Evolutionary conservation across 1,139 yeast species (phyloP).

Genomic region (Kurtzmaniella quercitrusa): DNA sequence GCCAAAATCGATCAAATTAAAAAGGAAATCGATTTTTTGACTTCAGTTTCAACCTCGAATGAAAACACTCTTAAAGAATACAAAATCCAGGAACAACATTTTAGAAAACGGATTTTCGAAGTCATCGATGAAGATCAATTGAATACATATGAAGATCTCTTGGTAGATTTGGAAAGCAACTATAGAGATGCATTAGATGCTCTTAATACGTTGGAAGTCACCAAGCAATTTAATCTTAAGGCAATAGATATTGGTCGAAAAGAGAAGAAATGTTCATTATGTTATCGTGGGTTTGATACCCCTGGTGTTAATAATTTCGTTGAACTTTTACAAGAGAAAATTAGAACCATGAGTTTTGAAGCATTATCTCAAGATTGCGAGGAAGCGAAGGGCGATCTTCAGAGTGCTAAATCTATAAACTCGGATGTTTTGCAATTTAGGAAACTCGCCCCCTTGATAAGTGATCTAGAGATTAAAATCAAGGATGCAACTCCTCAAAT

Average conservation of each 20-base stretch:
- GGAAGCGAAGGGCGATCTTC: conserved; percentile 27
- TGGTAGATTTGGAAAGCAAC: conserved; percentile 58
- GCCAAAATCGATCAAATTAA: conserved; percentile 6
- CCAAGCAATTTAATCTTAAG: conserved; percentile 57
- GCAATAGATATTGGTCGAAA: conserved; percentile 60
- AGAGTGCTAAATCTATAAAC: conserved; percentile 22
- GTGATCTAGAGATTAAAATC: conserved; percentile 8
- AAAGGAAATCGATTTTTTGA: conserved; percentile 13
- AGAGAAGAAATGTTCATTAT: conserved; percentile 57
- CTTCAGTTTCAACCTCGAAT: conserved; percentile 11
- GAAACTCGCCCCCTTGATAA: conserved; percentile 14
- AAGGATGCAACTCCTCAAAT: conserved; percentile 6
- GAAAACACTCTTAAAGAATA: conserved; percentile 11
- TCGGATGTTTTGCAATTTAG: conserved; percentile 25
- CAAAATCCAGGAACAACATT: conserved; percentile 14
- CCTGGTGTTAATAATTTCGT: conserved; percentile 29
- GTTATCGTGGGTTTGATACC: conserved; percentile 53
- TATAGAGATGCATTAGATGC: conserved; percentile 57
- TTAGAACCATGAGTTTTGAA: conserved; percentile 33
- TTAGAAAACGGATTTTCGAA: conserved; percentile 18
- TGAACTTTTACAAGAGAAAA: conserved; percentile 30
- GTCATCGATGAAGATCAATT: conserved; percentile 42
- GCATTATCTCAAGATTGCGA: conserved; percentile 32
- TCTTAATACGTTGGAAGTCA: conserved; percentile 60
- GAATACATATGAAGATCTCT: conserved; percentile 43